These are phyloP conservation scores for Escallonia herrerae DNA, from an alignment of 129 eudicot species.

Conservation along the genomic window DNA sequence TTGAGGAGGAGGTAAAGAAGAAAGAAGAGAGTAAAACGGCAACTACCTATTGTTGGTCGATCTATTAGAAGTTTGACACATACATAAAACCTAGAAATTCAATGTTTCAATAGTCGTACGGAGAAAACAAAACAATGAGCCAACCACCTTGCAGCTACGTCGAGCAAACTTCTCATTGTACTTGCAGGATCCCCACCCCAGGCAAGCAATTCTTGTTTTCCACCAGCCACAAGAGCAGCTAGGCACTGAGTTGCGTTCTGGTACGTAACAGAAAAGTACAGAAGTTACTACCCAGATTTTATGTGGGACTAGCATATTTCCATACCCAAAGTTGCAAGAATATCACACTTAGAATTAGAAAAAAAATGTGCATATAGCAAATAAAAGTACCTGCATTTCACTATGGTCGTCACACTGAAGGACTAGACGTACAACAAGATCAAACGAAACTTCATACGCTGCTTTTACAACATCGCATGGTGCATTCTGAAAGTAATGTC, in stretches of 20 bases:
- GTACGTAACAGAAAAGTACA: constrained; percentile 1
- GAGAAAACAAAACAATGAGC: background rate
- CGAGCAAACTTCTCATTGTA: constrained; percentile 89
- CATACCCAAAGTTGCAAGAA: background rate
- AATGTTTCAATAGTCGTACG: background rate
- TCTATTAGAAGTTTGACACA: background rate
- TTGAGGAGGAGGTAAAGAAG: background rate
- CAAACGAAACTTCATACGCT: constrained; percentile 68
- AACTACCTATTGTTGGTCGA: too few relatives aligned
- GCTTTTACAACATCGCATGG: constrained; percentile 73
- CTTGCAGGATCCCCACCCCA: constrained; percentile 91
- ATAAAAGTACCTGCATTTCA: constrained; percentile 72
- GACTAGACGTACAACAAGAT: constrained; percentile 56
- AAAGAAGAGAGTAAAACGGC: background rate
- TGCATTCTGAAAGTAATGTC: constrained; percentile 46
- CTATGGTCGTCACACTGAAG: constrained; percentile 90
- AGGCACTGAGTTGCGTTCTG: constrained; percentile 98
- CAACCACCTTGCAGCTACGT: constrained; percentile 84
- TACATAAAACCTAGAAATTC: background rate
- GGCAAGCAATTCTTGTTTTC: constrained; percentile 67
- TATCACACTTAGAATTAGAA: background rate
- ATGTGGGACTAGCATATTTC: background rate
- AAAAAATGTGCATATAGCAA: background rate
- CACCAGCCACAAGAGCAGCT: constrained; percentile 83
- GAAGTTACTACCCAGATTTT: constrained; percentile 6